Conservation (phyloP, 2,329 filamentous ascomycete species). For the Parafenestella ontariensis region DNA sequence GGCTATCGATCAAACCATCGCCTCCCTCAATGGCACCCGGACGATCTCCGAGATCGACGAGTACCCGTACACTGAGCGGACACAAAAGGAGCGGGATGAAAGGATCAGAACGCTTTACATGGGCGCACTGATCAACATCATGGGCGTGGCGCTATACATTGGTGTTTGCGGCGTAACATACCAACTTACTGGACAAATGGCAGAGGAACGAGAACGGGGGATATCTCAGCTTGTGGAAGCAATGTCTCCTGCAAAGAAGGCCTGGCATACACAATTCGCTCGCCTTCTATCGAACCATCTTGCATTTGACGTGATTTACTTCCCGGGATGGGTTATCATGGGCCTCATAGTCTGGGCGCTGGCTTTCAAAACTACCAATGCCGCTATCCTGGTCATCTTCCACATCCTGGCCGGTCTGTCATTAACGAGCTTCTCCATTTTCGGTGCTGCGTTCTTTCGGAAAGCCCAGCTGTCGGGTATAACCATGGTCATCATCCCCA, state of each 20-base stretch:
- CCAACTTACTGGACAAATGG: conserved; percentile 85
- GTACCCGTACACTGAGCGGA: conserved; percentile 78
- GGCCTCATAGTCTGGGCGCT: conserved; percentile 69
- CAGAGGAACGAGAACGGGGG: conserved; percentile 82
- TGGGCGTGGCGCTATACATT: conserved; percentile 80
- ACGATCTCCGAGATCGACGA: conserved; percentile 59
- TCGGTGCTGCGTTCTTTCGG: conserved; percentile 83
- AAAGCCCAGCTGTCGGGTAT: conserved; percentile 90
- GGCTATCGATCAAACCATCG: conserved; percentile 78
- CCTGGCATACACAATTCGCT: conserved; percentile 79
- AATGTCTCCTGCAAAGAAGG: conserved; percentile 80
- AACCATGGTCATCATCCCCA: conserved; percentile 72
- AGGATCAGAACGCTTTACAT: conserved; percentile 75
- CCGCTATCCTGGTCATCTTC: conserved; percentile 61
- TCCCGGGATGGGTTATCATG: conserved; percentile 83
- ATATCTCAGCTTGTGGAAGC: conserved; percentile 90
- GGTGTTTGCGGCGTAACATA: conserved; percentile 83
- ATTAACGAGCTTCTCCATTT: conserved; percentile 79
- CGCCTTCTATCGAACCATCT: conserved; percentile 81
- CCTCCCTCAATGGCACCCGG: conserved; percentile 57
- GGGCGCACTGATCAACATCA: conserved; percentile 73
- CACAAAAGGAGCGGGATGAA: conserved; percentile 69
- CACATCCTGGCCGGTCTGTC: conserved; percentile 79
- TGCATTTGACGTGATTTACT: conserved; percentile 79
- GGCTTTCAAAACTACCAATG: conserved; percentile 58